These are phyloP conservation scores for Starmerella stigmatis DNA, from an alignment of 805 yeast species.

Conservation along the genomic window DNA sequence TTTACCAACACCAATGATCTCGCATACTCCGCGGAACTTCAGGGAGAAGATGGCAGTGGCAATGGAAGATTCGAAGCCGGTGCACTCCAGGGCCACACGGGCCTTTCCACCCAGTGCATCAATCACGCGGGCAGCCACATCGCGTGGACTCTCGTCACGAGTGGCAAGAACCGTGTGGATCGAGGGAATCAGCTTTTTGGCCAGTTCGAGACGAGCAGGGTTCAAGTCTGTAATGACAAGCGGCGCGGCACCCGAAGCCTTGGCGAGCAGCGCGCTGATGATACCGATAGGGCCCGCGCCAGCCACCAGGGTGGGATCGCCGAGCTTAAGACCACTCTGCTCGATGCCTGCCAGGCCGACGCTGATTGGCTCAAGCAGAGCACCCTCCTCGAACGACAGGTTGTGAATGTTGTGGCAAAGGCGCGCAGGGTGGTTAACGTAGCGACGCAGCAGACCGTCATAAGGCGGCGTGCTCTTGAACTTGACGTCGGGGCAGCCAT, in stretches of 20 bases:
- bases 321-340: constrained; percentile 40
- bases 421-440: constrained; percentile 32
- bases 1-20: constrained; percentile 45
- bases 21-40: constrained; percentile 39
- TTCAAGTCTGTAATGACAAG: constrained; percentile 42
- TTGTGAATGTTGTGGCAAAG: constrained; percentile 32
- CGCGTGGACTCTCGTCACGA: constrained; percentile 34
- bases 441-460: constrained; percentile 31
- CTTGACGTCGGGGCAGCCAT: constrained; percentile 32
- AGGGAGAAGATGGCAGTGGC: constrained; percentile 39
- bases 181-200: constrained; percentile 39
- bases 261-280: constrained; percentile 39
- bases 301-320: constrained; percentile 39
- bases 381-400: constrained; percentile 44
- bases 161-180: constrained; percentile 38
- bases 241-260: constrained; percentile 46
- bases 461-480: constrained; percentile 35
- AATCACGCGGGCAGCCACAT: constrained; percentile 26
- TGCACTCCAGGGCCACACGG: constrained; percentile 42
- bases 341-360: constrained; percentile 46
- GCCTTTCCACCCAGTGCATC: constrained; percentile 38
- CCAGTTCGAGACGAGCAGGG: constrained; percentile 38
- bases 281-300: constrained; percentile 58
- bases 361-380: constrained; percentile 45
- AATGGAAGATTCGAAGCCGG: constrained; percentile 44